Conservation (phyloP, 2,329 filamentous ascomycete species). For the Cryphonectria naterciae region DNA sequence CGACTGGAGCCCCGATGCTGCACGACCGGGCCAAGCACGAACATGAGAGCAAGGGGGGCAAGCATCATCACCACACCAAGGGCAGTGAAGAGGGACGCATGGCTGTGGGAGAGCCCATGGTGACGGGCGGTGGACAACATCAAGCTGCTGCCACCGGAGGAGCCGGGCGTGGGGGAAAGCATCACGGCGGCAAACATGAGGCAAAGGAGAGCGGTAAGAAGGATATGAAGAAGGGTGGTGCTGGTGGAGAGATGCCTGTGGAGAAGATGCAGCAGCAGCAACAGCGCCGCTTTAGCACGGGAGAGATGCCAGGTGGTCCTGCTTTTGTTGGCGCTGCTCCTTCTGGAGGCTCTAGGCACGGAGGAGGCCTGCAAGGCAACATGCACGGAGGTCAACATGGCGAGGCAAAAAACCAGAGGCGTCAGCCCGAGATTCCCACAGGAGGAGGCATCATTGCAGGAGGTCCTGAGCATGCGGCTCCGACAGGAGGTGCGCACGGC, state of each 20-base stretch:
- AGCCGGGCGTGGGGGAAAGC: not conserved
- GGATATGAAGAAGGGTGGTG: no score
- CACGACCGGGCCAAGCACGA: not conserved
- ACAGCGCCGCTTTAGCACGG: not conserved
- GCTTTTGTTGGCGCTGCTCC: not conserved
- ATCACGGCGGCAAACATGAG: not conserved
- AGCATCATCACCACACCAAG: constrained; percentile 1
- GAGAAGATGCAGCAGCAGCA: not conserved
- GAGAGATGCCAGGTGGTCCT: not conserved
- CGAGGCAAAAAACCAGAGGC: not conserved
- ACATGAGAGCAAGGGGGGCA: not conserved
- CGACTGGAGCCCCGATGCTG: not conserved
- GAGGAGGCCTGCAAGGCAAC: not conserved
- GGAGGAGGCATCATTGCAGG: not conserved
- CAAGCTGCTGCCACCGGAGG: not conserved
- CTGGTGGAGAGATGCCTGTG: not conserved
- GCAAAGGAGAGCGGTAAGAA: no score
- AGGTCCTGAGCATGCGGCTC: not conserved
- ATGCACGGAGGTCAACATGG: not conserved
- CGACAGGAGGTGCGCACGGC: not conserved
- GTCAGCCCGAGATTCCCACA: not conserved
- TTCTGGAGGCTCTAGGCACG: not conserved
- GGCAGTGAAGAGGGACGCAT: not conserved
- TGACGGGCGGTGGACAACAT: not conserved
- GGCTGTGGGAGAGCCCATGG: not conserved